Evolutionary conservation across 1,284 basidiomycete genomes (phyloP).

Genomic region (Cryptococcus sp.): DNA sequence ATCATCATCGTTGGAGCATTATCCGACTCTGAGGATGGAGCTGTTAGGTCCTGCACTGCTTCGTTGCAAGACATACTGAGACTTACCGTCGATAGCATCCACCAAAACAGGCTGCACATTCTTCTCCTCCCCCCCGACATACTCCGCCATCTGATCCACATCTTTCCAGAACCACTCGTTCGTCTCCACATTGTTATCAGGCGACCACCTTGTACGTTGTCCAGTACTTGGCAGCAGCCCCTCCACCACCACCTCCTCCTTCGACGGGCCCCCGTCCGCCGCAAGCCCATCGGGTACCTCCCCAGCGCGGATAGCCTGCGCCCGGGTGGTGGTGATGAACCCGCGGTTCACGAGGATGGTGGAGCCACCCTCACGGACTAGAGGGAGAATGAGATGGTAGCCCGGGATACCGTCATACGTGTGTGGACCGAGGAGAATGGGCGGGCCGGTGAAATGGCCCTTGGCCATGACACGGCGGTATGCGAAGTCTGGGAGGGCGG

Average conservation of each 20-base stretch:
- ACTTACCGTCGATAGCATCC: slow-evolving; percentile 62
- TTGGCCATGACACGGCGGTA: slow-evolving; percentile 77
- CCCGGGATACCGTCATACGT: slow-evolving; percentile 79
- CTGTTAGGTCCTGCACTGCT: neutral
- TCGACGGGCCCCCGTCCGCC: slow-evolving; percentile 16
- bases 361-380: slow-evolving; percentile 56
- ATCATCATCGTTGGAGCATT: slow-evolving; percentile 65
- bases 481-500: slow-evolving; percentile 74
- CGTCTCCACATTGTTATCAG: slow-evolving; percentile 75
- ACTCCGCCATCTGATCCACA: slow-evolving; percentile 73
- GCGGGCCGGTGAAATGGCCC: slow-evolving; percentile 72
- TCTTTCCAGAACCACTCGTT: slow-evolving; percentile 93
- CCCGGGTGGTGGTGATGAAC: slow-evolving; percentile 62
- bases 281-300: slow-evolving; percentile 50
- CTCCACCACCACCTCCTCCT: slow-evolving; percentile 49
- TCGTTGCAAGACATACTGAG: neutral
- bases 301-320: slow-evolving; percentile 38
- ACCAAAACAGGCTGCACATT: slow-evolving; percentile 79
- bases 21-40: slow-evolving; percentile 62
- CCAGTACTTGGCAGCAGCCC: slow-evolving; percentile 63
- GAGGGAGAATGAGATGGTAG: slow-evolving; percentile 79
- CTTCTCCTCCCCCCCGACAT: slow-evolving; percentile 64
- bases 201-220: slow-evolving; percentile 63
- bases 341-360: slow-evolving; percentile 84
- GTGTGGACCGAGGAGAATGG: slow-evolving; percentile 80